Evolutionary conservation across 345 rosid genomes (phyloP), one percentile per base, ranked within the genome.

Genomic region (Eucalyptus paniculata): DNA sequence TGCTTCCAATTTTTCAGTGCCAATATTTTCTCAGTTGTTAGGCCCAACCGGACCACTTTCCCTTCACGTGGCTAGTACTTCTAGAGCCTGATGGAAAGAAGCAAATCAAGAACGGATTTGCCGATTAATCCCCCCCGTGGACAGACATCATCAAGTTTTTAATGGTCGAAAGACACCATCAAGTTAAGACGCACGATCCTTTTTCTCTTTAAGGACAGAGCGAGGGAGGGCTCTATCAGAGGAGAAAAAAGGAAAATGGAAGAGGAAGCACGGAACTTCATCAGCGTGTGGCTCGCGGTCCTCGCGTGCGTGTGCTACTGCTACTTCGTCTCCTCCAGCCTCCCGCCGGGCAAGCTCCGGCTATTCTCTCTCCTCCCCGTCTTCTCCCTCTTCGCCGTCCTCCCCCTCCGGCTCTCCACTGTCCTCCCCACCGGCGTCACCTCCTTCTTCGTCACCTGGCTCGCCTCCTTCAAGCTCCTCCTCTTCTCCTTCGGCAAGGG

Each of bases 391-490:
- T 92, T 94, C 91, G 24, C 90, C 87, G 45, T 60, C 86, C 92
- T 93, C 72, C 94, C 93, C 62, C 90, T 92, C 44, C 10, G 67
- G 26, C 91, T 92, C 88, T 47, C 92, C 89, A 7, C 90, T n/a
- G 10, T 67, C 88, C 91, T 89, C 87, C 90, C 91, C 34, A 53
- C 86, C n/a, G 89, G 90, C 67, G 12, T 86, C 86, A 89, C 94
- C 30, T n/a, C 90, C 19, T 90, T 93, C 89, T 91, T 91, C 90
- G 86, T 94, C 44, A 40, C 89, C 9, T 91, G 94, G 93, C 93
- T 91, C 42, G 91, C 92, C 87, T 91, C 65, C 89, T 89, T 91
- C 92, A 94, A 93, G 89, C 96, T 94, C 91, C 91, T 94, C 87
- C 93, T 91, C 86, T 93, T 94, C 87, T 90, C 94, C 88, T 91